A percentile compares a stretch with the other conserved stretches of the same genome.
phyloP scores from a whole-genome alignment of 108 stramenopile genomes.

The Hondaea fermentalgiana region DNA sequence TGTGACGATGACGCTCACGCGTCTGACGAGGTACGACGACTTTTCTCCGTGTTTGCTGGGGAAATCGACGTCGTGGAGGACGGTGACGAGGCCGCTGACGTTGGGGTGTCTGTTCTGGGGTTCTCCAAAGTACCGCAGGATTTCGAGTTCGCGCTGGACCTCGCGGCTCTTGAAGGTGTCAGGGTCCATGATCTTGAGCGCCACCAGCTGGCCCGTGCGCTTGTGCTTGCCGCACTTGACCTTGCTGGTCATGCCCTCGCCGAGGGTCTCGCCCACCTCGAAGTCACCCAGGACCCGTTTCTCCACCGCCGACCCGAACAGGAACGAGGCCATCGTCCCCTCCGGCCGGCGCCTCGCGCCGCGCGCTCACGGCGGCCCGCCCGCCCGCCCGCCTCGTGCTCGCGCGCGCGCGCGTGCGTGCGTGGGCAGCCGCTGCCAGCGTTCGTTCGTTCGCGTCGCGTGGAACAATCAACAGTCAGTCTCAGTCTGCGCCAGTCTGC shows the following conservation, averaged over 20 bases:
- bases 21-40: neutral
- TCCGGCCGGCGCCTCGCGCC: too few relatives aligned
- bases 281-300: neutral
- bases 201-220: neutral
- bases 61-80: neutral
- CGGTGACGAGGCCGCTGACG: neutral
- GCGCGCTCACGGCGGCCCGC: too few relatives aligned
- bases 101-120: neutral
- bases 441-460: too few relatives aligned
- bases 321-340: neutral
- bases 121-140: conserved; percentile 9
- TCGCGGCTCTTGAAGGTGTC: neutral
- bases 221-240: neutral
- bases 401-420: too few relatives aligned
- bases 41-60: neutral
- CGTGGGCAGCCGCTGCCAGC: too few relatives aligned
- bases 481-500: too few relatives aligned
- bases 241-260: conserved; percentile 12
- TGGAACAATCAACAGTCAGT: too few relatives aligned
- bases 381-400: too few relatives aligned
- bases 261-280: conserved; percentile 6
- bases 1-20: conserved; percentile 15
- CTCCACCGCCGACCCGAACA: neutral
- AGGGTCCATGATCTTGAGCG: neutral
- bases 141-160: neutral